Percentiles rank a stretch among this genome's conserved stretches.
Evolutionary conservation across 208 protist genomes (phyloP).

Genomic region (Leptomonas pyrrhocoris): DNA sequence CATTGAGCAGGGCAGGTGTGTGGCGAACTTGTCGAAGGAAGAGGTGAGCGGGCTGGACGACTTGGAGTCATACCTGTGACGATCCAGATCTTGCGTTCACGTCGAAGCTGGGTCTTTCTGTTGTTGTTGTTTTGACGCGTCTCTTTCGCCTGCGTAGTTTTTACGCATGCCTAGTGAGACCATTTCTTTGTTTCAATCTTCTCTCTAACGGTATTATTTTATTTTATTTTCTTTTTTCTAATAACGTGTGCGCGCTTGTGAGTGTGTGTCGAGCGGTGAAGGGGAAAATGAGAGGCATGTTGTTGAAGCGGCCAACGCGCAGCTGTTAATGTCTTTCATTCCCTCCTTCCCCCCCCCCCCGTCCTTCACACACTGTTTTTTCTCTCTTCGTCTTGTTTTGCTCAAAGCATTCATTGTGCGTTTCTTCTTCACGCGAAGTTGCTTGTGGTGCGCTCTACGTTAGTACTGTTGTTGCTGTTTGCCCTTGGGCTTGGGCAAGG

Average conservation of each 20-base stretch:
- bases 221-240: no score
- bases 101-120: not conserved
- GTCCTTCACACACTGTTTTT: no score
- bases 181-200: no score
- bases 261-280: no score
- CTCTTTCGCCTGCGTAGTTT: not conserved
- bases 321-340: no score
- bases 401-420: not conserved
- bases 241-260: no score
- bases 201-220: no score
- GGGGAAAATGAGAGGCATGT: no score
- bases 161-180: no score
- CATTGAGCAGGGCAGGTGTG: conserved; percentile 55
- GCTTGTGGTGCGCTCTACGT: not conserved
- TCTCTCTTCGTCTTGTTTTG: not conserved
- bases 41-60: conserved; percentile 49
- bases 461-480: not conserved
- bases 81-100: not conserved
- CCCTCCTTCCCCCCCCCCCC: no score
- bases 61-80: conserved; percentile 56
- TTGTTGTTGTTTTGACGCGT: no score
- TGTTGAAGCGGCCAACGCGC: no score
- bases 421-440: not conserved
- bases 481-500: conserved; percentile 7
- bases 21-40: conserved; percentile 53